Evolutionary conservation across 768 basidiomycete genomes (phyloP).

Genomic region (Steccherinum ochraceum): DNA sequence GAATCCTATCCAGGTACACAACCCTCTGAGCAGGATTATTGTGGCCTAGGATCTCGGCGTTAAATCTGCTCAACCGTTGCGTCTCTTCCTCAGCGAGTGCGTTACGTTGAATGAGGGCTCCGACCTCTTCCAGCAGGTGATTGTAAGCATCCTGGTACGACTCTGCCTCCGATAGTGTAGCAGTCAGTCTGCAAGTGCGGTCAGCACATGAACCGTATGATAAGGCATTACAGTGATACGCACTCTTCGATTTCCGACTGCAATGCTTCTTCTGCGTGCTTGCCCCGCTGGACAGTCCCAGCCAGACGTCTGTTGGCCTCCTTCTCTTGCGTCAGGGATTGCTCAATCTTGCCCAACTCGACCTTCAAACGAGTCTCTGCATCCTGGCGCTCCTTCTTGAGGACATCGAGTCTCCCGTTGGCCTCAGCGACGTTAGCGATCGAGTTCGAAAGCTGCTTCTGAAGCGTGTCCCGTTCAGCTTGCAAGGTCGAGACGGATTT

Average conservation of each 20-base stretch:
- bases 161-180: conserved; percentile 54
- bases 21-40: conserved; percentile 82
- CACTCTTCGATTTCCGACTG: conserved; percentile 65
- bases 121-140: conserved; percentile 56
- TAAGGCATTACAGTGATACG: conserved; percentile 20
- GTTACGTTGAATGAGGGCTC: conserved; percentile 59
- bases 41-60: conserved; percentile 82
- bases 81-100: conserved; percentile 79
- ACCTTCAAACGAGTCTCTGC: conserved; percentile 24
- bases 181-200: conserved; percentile 27
- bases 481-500: conserved; percentile 30
- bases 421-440: conserved; percentile 13
- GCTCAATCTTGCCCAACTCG: conserved; percentile 24
- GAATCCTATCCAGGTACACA: conserved; percentile 78
- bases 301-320: conserved; percentile 42
- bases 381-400: conserved; percentile 22
- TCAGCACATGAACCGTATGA: background rate
- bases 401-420: conserved; percentile 15
- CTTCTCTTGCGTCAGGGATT: conserved; percentile 23
- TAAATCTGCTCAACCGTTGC: conserved; percentile 67
- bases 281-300: conserved; percentile 43
- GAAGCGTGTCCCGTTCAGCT: conserved; percentile 14
- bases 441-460: conserved; percentile 17
- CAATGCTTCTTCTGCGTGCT: conserved; percentile 63
- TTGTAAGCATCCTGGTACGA: conserved; percentile 70